These are phyloP conservation scores for Vickermania spadyakhi DNA, from an alignment of 208 protist genomes.

Conservation along the genomic window DNA sequence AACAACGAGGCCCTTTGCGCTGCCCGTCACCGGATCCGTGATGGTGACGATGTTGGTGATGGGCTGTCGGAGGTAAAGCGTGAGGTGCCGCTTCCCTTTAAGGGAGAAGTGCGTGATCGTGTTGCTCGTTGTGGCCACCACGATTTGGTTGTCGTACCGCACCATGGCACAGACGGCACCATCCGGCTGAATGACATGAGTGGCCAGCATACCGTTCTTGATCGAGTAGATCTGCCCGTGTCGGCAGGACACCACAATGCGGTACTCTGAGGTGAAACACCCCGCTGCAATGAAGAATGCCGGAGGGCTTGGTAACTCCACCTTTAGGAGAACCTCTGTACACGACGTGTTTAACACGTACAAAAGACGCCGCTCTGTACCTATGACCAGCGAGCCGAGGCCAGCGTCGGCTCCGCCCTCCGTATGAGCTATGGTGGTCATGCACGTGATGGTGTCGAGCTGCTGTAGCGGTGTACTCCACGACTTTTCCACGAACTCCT, in stretches of 20 bases:
- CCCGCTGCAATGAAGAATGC: conserved; percentile 68
- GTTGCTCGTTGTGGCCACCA: conserved; percentile 83
- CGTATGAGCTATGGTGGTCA: conserved; percentile 66
- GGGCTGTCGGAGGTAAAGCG: conserved; percentile 56
- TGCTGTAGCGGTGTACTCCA: conserved; percentile 44
- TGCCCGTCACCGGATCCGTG: conserved; percentile 34
- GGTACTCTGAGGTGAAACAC: conserved; percentile 79
- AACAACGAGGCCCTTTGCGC: conserved; percentile 78
- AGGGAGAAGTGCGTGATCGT: conserved; percentile 87
- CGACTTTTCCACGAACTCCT: conserved; percentile 28
- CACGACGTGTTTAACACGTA: conserved; percentile 69
- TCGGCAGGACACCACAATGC: conserved; percentile 88
- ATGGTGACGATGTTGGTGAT: conserved; percentile 70
- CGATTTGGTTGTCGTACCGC: conserved; percentile 75
- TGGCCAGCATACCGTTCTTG: conserved; percentile 79
- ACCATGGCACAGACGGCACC: conserved; percentile 72
- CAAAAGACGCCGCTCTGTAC: conserved; percentile 80
- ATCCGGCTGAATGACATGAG: conserved; percentile 83
- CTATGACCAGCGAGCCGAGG: conserved; percentile 77
- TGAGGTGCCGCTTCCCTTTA: conserved; percentile 81
- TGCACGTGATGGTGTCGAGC: conserved; percentile 76
- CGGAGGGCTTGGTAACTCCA: conserved; percentile 64
- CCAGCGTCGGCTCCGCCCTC: conserved; percentile 12
- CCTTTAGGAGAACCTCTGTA: conserved; percentile 30
- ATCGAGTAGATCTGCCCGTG: conserved; percentile 90